A percentile compares a stretch with the other conserved stretches of the same genome.
Evolutionary conservation across 371 early-diverging fungal species (phyloP).

Genomic region (Entomophthora muscae): DNA sequence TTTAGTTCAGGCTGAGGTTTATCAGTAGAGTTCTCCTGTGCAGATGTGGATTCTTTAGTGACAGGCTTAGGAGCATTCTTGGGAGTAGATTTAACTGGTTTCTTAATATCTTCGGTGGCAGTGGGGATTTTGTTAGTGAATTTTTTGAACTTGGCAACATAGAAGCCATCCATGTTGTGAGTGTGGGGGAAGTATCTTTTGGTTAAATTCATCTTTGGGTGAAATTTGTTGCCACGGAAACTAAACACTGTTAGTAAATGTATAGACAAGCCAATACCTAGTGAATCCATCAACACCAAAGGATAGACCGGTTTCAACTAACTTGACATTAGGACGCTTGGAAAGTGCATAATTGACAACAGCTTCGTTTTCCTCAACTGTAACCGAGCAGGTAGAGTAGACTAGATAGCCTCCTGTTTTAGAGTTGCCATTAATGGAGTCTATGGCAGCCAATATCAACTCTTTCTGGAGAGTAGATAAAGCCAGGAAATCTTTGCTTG

Average conservation of each 20-base stretch:
- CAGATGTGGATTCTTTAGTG: neutral
- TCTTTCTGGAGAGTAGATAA: slow-evolving; percentile 91
- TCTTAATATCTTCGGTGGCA: slow-evolving; percentile 8
- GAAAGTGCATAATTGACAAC: slow-evolving; percentile 92
- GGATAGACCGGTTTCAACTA: slow-evolving; percentile 75
- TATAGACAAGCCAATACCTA: slow-evolving; percentile 5
- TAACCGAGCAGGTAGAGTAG: slow-evolving; percentile 98
- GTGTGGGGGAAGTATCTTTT: slow-evolving; percentile 96
- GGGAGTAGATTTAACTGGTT: neutral
- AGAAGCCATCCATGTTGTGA: slow-evolving; percentile 99
- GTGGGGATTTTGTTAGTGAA: slow-evolving; percentile 42
- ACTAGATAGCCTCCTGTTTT: slow-evolving; percentile 91
- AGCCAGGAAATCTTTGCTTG: slow-evolving; percentile 75
- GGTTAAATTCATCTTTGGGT: slow-evolving; percentile 64
- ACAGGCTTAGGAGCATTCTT: neutral
- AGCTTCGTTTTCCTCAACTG: slow-evolving; percentile 97
- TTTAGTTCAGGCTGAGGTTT: neutral
- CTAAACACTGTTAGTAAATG: slow-evolving; percentile 14
- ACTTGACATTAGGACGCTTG: slow-evolving; percentile 86
- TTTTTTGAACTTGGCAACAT: slow-evolving; percentile 93
- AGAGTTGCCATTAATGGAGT: slow-evolving; percentile 88
- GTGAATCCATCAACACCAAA: slow-evolving; percentile 79
- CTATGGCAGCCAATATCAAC: slow-evolving; percentile 91
- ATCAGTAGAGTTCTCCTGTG: neutral
- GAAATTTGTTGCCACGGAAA: slow-evolving; percentile 81